Base-by-base conservation (phyloP, 1,139 yeast species). In the Suhomyces yuchorum region DNA sequence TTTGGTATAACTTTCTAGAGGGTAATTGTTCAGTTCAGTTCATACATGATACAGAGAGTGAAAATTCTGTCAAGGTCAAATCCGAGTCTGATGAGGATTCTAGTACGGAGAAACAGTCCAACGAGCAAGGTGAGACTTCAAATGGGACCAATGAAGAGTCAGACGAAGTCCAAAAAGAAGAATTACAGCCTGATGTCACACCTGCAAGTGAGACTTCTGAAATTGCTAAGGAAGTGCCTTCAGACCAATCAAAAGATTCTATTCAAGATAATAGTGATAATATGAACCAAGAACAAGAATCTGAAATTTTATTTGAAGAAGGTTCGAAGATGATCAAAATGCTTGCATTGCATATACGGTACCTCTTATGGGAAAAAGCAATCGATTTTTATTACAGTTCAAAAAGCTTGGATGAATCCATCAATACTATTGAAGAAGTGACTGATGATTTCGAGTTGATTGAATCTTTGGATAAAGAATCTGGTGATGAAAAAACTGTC, bases 321-420 rank as follows among this genome's bases (percentile, higher is more conserved):
- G 89, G 77, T 23, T 60, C 55, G 58, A 73, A 60, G 20, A 77
- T 84, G 42, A 69, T 82, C 14, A 78, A 79, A 48, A 70, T 77
- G 46, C 66, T 86, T 41, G 85, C 90, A 3, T 68, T 86, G 45
- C 86, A 84, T 53, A 67, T 86, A 33, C 71, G 93, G 55, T 86
- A 85, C 56, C 75, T 86, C 17, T 68, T 87, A 22, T 87, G 89
- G 82, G 92, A 86, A 56, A 83, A 81, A 58, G 93, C 91, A 6
- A 77, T 87, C 14, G 88, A 84, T 59, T 73, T 67, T 47, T 74
- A 70, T 54, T 81, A 73, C 52, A 58, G 59, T 38, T 57, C 67
- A 24, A 58, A 63, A 43, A 66, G 61, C 33, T 63, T 66, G 45
- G 71, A 66, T 45, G 61, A 62, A 32, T 62, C 70, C 7, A 36